phyloP scores from a whole-genome alignment of 768 basidiomycete species.

The Boletus vermiculosoides region DNA sequence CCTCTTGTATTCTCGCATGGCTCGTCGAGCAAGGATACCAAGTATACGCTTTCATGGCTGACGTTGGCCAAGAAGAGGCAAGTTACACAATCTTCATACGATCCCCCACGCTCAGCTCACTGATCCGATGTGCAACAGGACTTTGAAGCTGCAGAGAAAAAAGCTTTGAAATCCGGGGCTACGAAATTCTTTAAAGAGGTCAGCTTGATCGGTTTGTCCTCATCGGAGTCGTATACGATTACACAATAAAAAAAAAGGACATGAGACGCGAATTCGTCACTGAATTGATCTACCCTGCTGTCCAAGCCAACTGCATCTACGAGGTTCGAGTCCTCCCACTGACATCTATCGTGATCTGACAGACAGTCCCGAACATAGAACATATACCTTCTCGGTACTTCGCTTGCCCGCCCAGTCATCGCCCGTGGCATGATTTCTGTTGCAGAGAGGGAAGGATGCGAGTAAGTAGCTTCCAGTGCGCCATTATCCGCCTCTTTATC shows the following conservation, averaged over 20 bases:
- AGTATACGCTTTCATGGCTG: slow-evolving; percentile 95
- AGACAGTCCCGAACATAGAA: slow-evolving; percentile 46
- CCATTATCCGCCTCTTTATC: background rate
- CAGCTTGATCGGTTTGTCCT: background rate
- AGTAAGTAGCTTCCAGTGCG: slow-evolving; percentile 52
- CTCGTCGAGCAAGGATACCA: slow-evolving; percentile 98
- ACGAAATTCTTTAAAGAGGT: slow-evolving; percentile 94
- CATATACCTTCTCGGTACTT: slow-evolving; percentile 96
- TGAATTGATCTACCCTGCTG: slow-evolving; percentile 95
- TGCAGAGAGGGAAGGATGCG: slow-evolving; percentile 90
- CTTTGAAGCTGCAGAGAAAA: slow-evolving; percentile 86
- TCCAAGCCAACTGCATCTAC: slow-evolving; percentile 98
- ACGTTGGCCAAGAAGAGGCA: slow-evolving; percentile 90
- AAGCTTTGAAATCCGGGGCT: slow-evolving; percentile 90
- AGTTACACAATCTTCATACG: slow-evolving; percentile 2
- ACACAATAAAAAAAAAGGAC: slow-evolving; percentile 55
- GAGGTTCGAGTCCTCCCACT: slow-evolving; percentile 53
- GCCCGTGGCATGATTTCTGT: slow-evolving; percentile 97
- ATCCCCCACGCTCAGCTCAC: background rate
- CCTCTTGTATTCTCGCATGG: slow-evolving; percentile 99
- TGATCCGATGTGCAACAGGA: slow-evolving; percentile 74
- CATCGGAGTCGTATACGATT: background rate
- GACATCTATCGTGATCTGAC: background rate
- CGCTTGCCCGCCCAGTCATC: slow-evolving; percentile 96
- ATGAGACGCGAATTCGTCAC: slow-evolving; percentile 93